A percentile compares a stretch with the other conserved stretches of the same genome.
Evolutionary conservation across 129 eudicot species (phyloP).

Genomic region (carrot (Daucus carota)): DH1_v3.0 NC_030383.2:36371501-36372000

Average conservation of each 20-base stretch:
- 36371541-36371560: conserved; percentile 19
- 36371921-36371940: neutral
- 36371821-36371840: neutral
- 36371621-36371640: conserved; percentile 16
- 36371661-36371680: too few relatives aligned
- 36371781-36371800: neutral
- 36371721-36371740: too few relatives aligned
- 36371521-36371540: conserved; percentile 18
- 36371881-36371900: neutral
- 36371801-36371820: neutral
- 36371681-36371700: too few relatives aligned
- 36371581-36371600: conserved; percentile 23
- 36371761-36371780: too few relatives aligned
- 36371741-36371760: too few relatives aligned
- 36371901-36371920: neutral
- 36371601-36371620: conserved; percentile 22
- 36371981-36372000: neutral
- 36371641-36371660: conserved; percentile 19
- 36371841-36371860: neutral
- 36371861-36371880: neutral
- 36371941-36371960: neutral
- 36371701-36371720: too few relatives aligned
- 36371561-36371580: conserved; percentile 23
- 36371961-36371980: neutral
- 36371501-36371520: conserved; percentile 25